Evolutionary conservation across 768 basidiomycete species (phyloP).

Genomic region (Suillus subaureus): DNA sequence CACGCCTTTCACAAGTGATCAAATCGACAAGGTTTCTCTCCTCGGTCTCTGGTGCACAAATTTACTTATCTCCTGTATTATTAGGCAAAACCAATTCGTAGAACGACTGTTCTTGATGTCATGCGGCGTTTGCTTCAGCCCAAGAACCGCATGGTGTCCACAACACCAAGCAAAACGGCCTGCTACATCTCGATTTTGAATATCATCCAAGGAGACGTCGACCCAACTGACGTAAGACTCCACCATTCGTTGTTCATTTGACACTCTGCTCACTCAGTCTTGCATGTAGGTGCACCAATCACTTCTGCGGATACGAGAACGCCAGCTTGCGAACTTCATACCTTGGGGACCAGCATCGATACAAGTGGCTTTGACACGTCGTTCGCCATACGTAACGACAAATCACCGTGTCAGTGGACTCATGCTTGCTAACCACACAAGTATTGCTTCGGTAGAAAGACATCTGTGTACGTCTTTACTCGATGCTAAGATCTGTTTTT

Average conservation of each 20-base stretch:
- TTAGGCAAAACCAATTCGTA: conserved; percentile 91
- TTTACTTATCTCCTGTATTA: conserved; percentile 4
- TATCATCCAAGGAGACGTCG: conserved; percentile 98
- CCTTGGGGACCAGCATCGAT: conserved; percentile 99
- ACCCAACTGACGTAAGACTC: conserved; percentile 83
- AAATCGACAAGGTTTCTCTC: conserved; percentile 85
- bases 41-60: background rate
- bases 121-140: conserved; percentile 98
- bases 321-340: conserved; percentile 96
- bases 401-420: conserved; percentile 96
- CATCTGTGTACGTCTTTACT: background rate
- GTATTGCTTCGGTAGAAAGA: conserved; percentile 83
- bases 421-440: conserved; percentile 99
- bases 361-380: conserved; percentile 92
- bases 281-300: conserved; percentile 88
- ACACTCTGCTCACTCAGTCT: background rate
- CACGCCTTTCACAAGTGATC: conserved; percentile 96
- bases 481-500: background rate
- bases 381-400: conserved; percentile 84
- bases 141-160: conserved; percentile 98
- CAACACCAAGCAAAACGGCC: conserved; percentile 85
- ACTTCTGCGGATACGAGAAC: conserved; percentile 91
- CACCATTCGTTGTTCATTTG: background rate
- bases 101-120: conserved; percentile 97
- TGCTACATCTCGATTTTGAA: conserved; percentile 98